Evolutionary conservation across 768 basidiomycete species (phyloP).

Genomic region (Phaffia tasmanica): DNA sequence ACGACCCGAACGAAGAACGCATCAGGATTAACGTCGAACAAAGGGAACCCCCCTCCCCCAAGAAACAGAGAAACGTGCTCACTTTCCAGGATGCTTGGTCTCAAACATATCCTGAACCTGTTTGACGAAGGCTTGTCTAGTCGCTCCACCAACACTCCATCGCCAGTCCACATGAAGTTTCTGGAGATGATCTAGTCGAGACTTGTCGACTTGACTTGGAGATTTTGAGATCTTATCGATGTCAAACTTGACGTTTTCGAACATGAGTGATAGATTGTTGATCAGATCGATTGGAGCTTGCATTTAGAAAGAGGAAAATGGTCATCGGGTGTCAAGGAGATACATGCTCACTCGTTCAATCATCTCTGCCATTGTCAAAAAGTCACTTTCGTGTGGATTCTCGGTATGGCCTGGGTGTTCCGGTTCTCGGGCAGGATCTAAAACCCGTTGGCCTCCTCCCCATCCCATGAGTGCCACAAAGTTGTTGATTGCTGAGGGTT

Average conservation of each 20-base stretch:
- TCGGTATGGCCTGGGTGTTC: slow-evolving; percentile 20
- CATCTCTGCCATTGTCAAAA: slow-evolving; percentile 47
- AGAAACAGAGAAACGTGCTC: slow-evolving; percentile 24
- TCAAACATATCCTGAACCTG: slow-evolving; percentile 46
- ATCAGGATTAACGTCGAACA: background rate
- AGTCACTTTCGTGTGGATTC: slow-evolving; percentile 43
- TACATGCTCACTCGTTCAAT: slow-evolving; percentile 47
- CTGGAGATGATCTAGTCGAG: slow-evolving; percentile 77
- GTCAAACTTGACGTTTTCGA: slow-evolving; percentile 50
- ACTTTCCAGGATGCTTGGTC: slow-evolving; percentile 50
- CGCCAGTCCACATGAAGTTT: slow-evolving; percentile 64
- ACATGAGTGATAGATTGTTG: background rate
- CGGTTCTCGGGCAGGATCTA: background rate
- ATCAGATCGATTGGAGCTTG: background rate
- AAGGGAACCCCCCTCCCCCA: too few species aligned
- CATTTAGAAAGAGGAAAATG: background rate
- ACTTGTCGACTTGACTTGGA: slow-evolving; percentile 65
- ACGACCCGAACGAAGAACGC: slow-evolving; percentile 30
- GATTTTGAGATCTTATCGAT: slow-evolving; percentile 65
- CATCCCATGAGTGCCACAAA: slow-evolving; percentile 94
- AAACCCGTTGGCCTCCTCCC: slow-evolving; percentile 42
- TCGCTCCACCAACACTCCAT: slow-evolving; percentile 46
- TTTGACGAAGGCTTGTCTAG: slow-evolving; percentile 24
- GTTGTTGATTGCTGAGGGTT: slow-evolving; percentile 76
- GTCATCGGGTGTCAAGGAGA: background rate